Base-by-base conservation (phyloP, 495 filamentous ascomycete species). In the Aspergillus steynii region DNA sequence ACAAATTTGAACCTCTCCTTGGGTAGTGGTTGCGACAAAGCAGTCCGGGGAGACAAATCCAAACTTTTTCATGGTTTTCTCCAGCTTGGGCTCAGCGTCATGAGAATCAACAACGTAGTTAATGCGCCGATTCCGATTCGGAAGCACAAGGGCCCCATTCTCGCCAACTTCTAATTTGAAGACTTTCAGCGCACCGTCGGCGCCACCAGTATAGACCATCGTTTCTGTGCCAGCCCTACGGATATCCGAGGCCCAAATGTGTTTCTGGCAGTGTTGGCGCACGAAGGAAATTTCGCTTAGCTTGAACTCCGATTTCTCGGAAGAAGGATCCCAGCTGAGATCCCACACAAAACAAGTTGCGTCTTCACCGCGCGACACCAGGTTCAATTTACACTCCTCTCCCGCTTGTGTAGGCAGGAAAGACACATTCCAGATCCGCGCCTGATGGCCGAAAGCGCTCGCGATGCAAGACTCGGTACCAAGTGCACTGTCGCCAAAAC, bases 371-470 rank as follows among this genome's bases (percentile, higher is more conserved):
- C 88, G 86, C 8, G 92, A 94, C 9, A 90, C 77, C 0, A 96
- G 62, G 42, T 80, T 68, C 56, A 79, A 49, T 25, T 70, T 67
- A 26, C 49, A 47, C 32, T 68, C 59, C 48, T 50, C 26, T 1
- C 56, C 49, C 12, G 55, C 56, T 56, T 69, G 68, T 3, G 62
- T 56, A 9, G 75, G 64, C 8, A 86, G 66, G 65, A 96, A 95
- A 59, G 82, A 81, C 1, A 96, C 85, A 51, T 85, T 82, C 95
- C 95, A 99, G 61, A 98, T 96, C 47, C 95, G 84, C 34, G 96
- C 96, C 3, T 81, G 72, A 75, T 99, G 95, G 0, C 90, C 94
- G 88, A 92, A 96, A 0, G 80, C 85, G 15, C 83, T 84, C 2
- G 88, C 90, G 46, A 95, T 26, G 42, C 67, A 65, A 20, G 72